Percentiles rank a stretch among this genome's conserved stretches.
Conservation (phyloP, 768 basidiomycete genomes). For the Termitomyces sp. region DNA sequence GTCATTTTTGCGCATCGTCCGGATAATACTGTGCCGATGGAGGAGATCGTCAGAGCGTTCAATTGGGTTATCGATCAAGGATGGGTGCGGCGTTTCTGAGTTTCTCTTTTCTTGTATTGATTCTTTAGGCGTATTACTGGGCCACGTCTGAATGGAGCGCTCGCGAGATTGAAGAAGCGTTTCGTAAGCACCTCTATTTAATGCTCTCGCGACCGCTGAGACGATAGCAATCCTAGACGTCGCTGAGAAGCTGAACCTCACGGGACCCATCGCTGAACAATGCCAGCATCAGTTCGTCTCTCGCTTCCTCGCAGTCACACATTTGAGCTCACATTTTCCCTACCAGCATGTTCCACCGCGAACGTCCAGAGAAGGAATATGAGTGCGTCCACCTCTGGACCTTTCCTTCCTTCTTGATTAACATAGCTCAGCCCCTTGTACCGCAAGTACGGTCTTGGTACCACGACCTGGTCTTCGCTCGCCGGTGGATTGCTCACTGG, state of each 20-base stretch:
- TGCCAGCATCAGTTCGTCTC: conserved; percentile 59
- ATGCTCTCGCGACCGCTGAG: not conserved
- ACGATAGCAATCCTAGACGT: conserved; percentile 37
- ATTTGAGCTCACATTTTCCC: conserved; percentile 1
- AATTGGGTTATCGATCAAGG: conserved; percentile 72
- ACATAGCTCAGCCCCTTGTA: conserved; percentile 45
- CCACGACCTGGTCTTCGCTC: conserved; percentile 72
- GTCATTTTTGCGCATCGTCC: conserved; percentile 68
- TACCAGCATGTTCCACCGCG: conserved; percentile 71
- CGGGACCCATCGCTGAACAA: conserved; percentile 73
- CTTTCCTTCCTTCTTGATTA: not conserved
- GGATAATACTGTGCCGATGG: conserved; percentile 59
- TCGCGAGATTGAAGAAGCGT: conserved; percentile 52
- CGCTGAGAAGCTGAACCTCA: conserved; percentile 59
- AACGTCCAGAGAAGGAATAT: conserved; percentile 81
- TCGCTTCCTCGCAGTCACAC: too few relatives aligned
- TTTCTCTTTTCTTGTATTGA: not conserved
- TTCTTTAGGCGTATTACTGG: conserved; percentile 61
- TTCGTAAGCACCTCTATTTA: conserved; percentile 26
- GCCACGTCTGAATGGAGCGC: conserved; percentile 70
- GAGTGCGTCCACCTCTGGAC: conserved; percentile 27
- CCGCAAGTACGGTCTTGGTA: conserved; percentile 60
- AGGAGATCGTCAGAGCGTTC: conserved; percentile 79
- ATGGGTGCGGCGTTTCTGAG: conserved; percentile 36
- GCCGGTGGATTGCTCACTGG: conserved; percentile 75